phyloP scores from a whole-genome alignment of 129 eudicot genomes.

The Flaveria sonorensis region DNA sequence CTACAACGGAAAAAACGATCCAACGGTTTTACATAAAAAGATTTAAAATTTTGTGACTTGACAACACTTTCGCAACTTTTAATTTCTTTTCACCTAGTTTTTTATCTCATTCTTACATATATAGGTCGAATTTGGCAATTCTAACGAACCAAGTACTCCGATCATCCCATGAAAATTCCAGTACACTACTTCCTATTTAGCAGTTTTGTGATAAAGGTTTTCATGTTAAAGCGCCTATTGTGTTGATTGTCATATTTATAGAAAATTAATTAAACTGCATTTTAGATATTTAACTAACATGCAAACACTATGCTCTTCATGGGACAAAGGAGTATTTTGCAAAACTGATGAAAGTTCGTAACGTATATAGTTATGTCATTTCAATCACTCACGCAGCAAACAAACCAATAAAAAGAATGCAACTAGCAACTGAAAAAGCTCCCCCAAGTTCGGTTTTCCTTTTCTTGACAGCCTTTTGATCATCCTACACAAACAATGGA shows the following conservation, averaged over 20 bases:
- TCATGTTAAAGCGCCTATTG: background rate
- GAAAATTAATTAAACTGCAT: background rate
- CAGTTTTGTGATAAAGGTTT: background rate
- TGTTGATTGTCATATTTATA: background rate
- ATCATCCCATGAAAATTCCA: no score
- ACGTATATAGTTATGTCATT: background rate
- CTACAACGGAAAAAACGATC: no score
- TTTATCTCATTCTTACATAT: no score
- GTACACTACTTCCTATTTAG: no score
- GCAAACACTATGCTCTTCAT: background rate
- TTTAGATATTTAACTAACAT: background rate
- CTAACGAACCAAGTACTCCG: no score
- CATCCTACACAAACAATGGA: conserved; percentile 48
- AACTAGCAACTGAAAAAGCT: conserved; percentile 83
- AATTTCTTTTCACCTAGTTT: no score
- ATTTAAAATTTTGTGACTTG: no score
- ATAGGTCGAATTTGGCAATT: no score
- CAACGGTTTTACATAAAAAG: no score
- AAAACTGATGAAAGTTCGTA: conserved; percentile 17
- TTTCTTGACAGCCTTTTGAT: conserved; percentile 77
- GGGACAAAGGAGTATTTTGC: conserved; percentile 12
- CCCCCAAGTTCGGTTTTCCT: conserved; percentile 98
- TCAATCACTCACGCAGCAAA: conserved; percentile 73
- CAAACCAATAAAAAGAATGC: conserved; percentile 90
- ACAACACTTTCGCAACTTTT: no score